Conservation (phyloP, 1,139 yeast genomes). For the Pichia sp. region DNA sequence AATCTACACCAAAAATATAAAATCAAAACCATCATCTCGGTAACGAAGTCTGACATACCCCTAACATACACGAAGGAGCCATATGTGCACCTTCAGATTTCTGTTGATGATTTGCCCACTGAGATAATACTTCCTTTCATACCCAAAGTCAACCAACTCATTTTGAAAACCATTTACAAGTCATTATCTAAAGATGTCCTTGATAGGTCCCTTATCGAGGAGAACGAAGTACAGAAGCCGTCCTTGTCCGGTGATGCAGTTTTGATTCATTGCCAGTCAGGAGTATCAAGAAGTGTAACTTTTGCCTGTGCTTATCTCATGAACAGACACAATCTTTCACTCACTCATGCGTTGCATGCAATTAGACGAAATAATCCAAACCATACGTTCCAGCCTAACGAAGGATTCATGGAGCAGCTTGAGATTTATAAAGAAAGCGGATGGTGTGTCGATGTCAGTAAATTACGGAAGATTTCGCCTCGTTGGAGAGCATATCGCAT, state of each 20-base stretch:
- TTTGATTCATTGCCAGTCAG: slow-evolving; percentile 78
- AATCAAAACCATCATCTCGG: slow-evolving; percentile 68
- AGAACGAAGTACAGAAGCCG: slow-evolving; percentile 18
- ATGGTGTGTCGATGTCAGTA: slow-evolving; percentile 21
- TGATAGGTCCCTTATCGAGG: neutral
- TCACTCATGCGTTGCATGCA: slow-evolving; percentile 65
- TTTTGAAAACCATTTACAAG: slow-evolving; percentile 57
- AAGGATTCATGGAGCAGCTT: slow-evolving; percentile 70
- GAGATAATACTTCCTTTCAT: slow-evolving; percentile 63
- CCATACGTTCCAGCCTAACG: slow-evolving; percentile 62
- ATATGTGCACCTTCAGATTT: slow-evolving; percentile 60
- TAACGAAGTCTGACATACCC: slow-evolving; percentile 62
- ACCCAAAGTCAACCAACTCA: slow-evolving; percentile 57
- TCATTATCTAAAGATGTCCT: slow-evolving; percentile 21
- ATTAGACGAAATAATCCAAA: slow-evolving; percentile 54
- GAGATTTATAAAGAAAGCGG: slow-evolving; percentile 49
- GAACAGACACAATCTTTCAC: slow-evolving; percentile 58
- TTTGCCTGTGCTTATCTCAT: slow-evolving; percentile 74
- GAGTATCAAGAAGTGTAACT: slow-evolving; percentile 76
- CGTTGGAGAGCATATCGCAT: slow-evolving; percentile 21
- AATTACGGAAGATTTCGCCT: slow-evolving; percentile 22
- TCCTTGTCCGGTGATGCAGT: slow-evolving; percentile 45
- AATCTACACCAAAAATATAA: slow-evolving; percentile 43
- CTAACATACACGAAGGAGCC: slow-evolving; percentile 38
- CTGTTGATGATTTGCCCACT: slow-evolving; percentile 61